A percentile compares a stretch with the other conserved stretches of the same genome.
phyloP scores from a whole-genome alignment of 352 stramenopile genomes.

The Globisporangium irregulare region DNA sequence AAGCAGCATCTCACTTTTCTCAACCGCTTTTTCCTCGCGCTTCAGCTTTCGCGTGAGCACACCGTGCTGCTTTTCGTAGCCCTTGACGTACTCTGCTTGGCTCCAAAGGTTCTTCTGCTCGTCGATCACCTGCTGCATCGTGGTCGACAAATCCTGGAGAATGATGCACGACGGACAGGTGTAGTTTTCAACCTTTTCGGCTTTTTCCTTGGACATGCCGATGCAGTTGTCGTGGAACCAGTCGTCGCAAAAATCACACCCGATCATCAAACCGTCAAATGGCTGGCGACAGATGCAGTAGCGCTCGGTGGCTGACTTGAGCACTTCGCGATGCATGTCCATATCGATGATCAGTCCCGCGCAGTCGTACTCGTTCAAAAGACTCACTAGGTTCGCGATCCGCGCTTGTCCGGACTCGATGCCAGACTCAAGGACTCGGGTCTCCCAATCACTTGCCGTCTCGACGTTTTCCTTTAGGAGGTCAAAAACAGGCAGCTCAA shows the following conservation, averaged over 20 bases:
- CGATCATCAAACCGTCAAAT: conserved; percentile 90
- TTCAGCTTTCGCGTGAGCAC: conserved; percentile 75
- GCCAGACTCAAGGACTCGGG: conserved; percentile 64
- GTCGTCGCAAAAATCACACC: conserved; percentile 85
- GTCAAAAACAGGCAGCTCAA: conserved; percentile 73
- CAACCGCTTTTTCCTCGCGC: conserved; percentile 81
- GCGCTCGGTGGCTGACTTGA: conserved; percentile 91
- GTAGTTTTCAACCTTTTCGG: conserved; percentile 95
- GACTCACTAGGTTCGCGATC: conserved; percentile 57
- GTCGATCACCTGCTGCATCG: conserved; percentile 46
- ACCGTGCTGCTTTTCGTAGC: conserved; percentile 78
- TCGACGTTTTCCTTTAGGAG: conserved; percentile 80
- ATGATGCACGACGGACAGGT: conserved; percentile 93
- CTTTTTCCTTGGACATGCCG: conserved; percentile 90
- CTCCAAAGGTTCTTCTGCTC: conserved; percentile 80
- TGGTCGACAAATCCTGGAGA: conserved; percentile 78
- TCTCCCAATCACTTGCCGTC: conserved; percentile 78
- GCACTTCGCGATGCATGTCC: conserved; percentile 84
- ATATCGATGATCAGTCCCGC: conserved; percentile 78
- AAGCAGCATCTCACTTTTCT: conserved; percentile 71
- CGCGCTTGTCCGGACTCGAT: conserved; percentile 78
- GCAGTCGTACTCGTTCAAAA: conserved; percentile 83
- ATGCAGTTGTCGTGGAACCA: conserved; percentile 91
- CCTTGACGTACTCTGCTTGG: conserved; percentile 79
- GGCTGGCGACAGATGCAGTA: conserved; percentile 90